Evolutionary conservation across 352 stramenopile species (phyloP), one percentile per base, ranked within the genome.

Genomic region (Globisporangium alternatum): DNA sequence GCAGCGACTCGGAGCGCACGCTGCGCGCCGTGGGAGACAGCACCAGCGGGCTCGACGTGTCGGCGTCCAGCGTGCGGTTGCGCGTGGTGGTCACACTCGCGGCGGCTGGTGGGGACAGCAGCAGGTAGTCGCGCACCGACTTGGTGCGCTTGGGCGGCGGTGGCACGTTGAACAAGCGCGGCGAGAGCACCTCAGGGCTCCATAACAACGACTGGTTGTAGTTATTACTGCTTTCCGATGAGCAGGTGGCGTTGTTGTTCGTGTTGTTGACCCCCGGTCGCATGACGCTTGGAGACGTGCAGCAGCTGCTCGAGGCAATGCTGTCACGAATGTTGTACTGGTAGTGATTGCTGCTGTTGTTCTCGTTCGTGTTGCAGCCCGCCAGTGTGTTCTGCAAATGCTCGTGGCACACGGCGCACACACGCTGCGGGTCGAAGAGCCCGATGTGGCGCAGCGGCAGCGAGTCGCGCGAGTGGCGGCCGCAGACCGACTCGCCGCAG

Each of bases 401-500:
- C 25, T 83, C 76, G 66, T 89, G 83, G 66, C 84, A 93, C 15
- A 63, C 65, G 3, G 69, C 68, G 56, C 88, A 96, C 9, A 96
- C 83, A 17, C 88, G 73, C 45, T 93, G 75, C 3, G 81, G 77
- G 7, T 81, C 60, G 53, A 79, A 82, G 1, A 88, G 66, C 12
- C 76, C 81, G 8, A 85, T 64, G 51, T 86, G 76, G 62, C 87
- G 80, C 44, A 97, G 58, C 7, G 80, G 72, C 19, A 93, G 62
- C 10, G 76, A 64, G 54, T 89, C 70, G 35, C 76, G 75, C 5
- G 80, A 91, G 68, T 93, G 88, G 31, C 69, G 69, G n/a, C 78
- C 72, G 64, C 88, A 96, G 2, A 95, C 86, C 1, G 88, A 90
- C 37, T 86, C 70, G 5, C 88, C 88, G 57, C 88, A 96, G 64